Conservation (phyloP, 2,329 filamentous ascomycete species). For the Stemphylium beticola region DNA sequence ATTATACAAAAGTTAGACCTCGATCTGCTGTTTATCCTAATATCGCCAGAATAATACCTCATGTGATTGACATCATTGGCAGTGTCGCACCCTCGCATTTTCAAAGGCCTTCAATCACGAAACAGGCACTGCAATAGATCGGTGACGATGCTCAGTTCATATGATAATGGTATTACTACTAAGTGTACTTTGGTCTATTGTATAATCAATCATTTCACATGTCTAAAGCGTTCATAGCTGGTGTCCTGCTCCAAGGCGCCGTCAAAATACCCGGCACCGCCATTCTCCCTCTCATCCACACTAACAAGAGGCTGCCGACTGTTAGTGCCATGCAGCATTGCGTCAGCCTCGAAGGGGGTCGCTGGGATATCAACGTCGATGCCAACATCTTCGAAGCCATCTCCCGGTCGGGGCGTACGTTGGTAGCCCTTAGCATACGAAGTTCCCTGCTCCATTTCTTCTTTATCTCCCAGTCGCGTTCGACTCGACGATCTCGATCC, state of each 20-base stretch:
- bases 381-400: constrained; percentile 26
- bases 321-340: constrained; percentile 21
- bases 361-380: constrained; percentile 29
- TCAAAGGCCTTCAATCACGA: too few species aligned
- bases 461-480: constrained; percentile 24
- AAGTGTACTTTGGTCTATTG: too few species aligned
- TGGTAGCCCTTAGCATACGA: constrained; percentile 37
- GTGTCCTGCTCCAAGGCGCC: constrained; percentile 19
- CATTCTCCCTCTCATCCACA: constrained; percentile 6
- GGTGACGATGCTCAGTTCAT: too few species aligned
- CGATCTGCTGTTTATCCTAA: too few species aligned
- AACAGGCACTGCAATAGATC: too few species aligned
- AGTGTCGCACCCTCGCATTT: too few species aligned
- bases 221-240: constrained; percentile 26
- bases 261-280: constrained; percentile 13
- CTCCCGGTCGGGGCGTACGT: constrained; percentile 14
- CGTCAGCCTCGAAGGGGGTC: constrained; percentile 30
- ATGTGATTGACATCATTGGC: too few species aligned
- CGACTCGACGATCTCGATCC: constrained; percentile 29
- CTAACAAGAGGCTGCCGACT: constrained; percentile 28
- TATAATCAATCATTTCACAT: constrained; percentile 1
- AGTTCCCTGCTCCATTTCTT: constrained; percentile 31
- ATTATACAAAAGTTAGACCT: too few species aligned
- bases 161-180: too few species aligned
- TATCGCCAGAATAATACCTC: too few species aligned